Percentiles rank a stretch among this genome's conserved stretches.
Evolutionary conservation across 305 asterid genomes (phyloP).

Genomic region (Fraxinus greggii): DNA sequence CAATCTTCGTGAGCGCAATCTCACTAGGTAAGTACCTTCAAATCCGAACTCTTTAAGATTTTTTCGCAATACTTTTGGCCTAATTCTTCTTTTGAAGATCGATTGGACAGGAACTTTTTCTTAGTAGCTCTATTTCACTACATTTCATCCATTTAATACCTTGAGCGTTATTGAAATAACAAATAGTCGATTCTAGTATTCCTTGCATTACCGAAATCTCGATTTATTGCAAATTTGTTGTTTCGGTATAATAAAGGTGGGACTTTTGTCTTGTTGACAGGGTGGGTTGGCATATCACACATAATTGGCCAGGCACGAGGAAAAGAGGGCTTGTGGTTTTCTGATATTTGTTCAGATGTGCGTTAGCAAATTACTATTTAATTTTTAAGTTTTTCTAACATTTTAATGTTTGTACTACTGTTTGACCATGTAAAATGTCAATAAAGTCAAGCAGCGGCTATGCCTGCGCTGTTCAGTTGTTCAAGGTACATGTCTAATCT

Average conservation of each 20-base stretch:
- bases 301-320: constrained; percentile 38
- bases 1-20: constrained; percentile 56
- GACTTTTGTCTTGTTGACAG: constrained; percentile 29
- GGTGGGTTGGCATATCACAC: constrained; percentile 61
- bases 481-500: neutral
- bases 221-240: neutral
- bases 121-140: neutral
- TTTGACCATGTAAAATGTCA: neutral
- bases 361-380: constrained; percentile 18
- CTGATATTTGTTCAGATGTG: constrained; percentile 44
- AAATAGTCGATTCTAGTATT: neutral
- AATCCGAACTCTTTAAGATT: neutral
- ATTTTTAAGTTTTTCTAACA: neutral
- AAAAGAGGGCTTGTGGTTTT: constrained; percentile 49
- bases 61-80: neutral
- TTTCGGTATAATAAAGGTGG: neutral
- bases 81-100: neutral
- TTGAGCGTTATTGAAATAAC: neutral
- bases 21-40: constrained; percentile 45
- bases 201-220: neutral
- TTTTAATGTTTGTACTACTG: neutral
- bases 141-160: neutral
- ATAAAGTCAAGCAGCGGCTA: neutral
- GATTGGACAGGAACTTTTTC: neutral
- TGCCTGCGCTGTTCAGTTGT: neutral